Evolutionary conservation across 2,329 filamentous ascomycete species (phyloP), one percentile per base, ranked within the genome.

Genomic region (Arthrocladium fulminans): DNA sequence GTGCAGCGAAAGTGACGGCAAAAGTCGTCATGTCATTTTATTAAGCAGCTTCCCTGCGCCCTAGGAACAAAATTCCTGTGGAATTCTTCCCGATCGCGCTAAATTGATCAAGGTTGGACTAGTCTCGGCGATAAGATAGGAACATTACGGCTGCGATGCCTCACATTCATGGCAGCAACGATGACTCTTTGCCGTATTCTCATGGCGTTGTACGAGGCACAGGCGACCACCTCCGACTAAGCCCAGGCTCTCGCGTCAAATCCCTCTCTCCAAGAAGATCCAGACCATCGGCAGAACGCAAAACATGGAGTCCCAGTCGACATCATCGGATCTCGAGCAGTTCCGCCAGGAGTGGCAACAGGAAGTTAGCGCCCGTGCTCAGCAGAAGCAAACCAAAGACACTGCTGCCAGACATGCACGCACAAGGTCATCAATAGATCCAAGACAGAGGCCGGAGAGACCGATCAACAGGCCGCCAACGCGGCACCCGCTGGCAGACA

Each of bases 271-370:
- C n/a, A n/a, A n/a, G n/a, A n/a, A 17, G 13, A 22, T 40, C 38
- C n/a, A 4, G 4, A 9, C 20, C 15, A 20, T 7, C 38, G 19
- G 38, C 9, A 19, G 35, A 38, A 8, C 38, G 24, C n/a, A 29
- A 23, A 37, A 13, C 10, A 51, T 51, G 49, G 46, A 44, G 5
- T 13, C 30, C 19, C 19, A 44, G 24, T 23, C 29, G 23, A 49
- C 53, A n/a, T 43, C 49, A 10, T 52, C 57, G 19, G 58, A 45
- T 24, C 78, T 96, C 51, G 87, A 94, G 66, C 82, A 78, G 39
- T 96, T 96, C 68, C 83, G 90, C 56, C 77, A 80, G 61, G 77
- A 88, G 73, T 96, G 89, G 89, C 80, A 80, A 51, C 83, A 87
- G 57, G 89, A 96, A 63, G 84, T 94, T 5, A 69, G 71, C 13